phyloP scores from a whole-genome alignment of 169 alveolate species.

The Plasmodium knowlesi region DNA sequence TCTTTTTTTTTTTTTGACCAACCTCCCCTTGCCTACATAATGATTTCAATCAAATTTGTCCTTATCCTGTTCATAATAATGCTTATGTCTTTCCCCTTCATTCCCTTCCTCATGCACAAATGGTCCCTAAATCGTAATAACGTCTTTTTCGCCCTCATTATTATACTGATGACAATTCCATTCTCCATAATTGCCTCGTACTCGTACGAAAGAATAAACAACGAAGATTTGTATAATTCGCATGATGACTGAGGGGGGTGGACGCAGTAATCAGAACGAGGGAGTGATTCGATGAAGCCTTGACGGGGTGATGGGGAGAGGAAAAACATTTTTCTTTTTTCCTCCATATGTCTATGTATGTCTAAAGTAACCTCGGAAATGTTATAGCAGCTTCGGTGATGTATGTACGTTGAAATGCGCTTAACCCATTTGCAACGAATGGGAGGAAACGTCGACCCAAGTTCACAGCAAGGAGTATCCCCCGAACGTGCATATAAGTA shows the following conservation, averaged over 20 bases:
- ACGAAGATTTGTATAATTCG: background rate
- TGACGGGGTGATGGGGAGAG: background rate
- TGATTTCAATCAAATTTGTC: constrained; percentile 38
- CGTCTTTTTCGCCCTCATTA: background rate
- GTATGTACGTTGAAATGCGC: background rate
- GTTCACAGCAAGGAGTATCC: background rate
- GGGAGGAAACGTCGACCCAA: background rate
- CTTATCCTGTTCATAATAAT: constrained; percentile 10
- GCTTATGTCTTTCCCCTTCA: constrained; percentile 23
- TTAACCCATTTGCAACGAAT: background rate
- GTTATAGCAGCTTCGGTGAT: background rate
- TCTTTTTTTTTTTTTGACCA: background rate
- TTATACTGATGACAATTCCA: background rate
- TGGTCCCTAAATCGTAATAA: constrained; percentile 3
- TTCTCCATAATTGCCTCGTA: background rate
- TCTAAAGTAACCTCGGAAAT: background rate
- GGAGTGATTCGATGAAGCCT: background rate
- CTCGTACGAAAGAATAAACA: constrained; percentile 25
- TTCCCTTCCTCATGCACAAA: constrained; percentile 24
- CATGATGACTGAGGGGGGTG: constrained; percentile 4
- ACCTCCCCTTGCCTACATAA: background rate
- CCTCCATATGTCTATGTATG: background rate
- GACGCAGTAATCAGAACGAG: background rate
- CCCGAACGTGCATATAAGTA: background rate
- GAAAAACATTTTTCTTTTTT: background rate